Evolutionary conservation across 2,329 filamentous ascomycete genomes (phyloP), one percentile per base, ranked within the genome.

Genomic region (Raffaelea arxii): DNA sequence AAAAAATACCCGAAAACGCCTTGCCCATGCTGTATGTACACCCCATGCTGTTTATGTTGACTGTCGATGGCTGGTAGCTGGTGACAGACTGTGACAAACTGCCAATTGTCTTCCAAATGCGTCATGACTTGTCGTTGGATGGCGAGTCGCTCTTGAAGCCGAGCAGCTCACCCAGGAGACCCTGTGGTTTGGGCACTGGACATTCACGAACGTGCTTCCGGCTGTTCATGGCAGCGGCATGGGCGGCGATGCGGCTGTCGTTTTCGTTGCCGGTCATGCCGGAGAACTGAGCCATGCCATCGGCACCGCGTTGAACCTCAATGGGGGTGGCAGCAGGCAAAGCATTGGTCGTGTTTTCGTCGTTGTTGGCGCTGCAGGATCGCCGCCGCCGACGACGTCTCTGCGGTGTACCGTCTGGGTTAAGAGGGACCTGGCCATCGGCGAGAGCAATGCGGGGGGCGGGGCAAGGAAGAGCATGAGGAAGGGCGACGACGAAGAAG

Each of bases 381-480:
- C 61, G 65, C 62, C 69, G 65, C 56, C 68, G 62, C 59, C 64
- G 67, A 56, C 67, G 65, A 50, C 66, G 47, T 19, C 10, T 11
- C 4, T 18, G n/a, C 1, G 24, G 10, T 4, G 46, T 64, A 25
- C 67, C 67, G 53, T 69, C 64, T 51, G 69, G 65, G 48, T 67
- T 75, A 48, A 66, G 69, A 52, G 46, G 47, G 53, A 70, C 61
- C 53, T 72, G 69, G 22, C 81, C 81, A 62, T 95, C 90, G 56
- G 87, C 84, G 56, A 84, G 83, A 27, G 81, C 78, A 25, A 78
- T 71, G 53, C 86, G 77, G 2, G 86, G 86, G 40, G 88, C 86
- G 1, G 92, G 92, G 62, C 92, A 98, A 2, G 92, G 92, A 18
- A 98, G 77, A 25, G 94, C 62, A 63, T 98, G 92, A 21, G 92